These are phyloP conservation scores for Eustoma russellianum DNA, from an alignment of 257 asterid species.

Conservation along the genomic window DNA sequence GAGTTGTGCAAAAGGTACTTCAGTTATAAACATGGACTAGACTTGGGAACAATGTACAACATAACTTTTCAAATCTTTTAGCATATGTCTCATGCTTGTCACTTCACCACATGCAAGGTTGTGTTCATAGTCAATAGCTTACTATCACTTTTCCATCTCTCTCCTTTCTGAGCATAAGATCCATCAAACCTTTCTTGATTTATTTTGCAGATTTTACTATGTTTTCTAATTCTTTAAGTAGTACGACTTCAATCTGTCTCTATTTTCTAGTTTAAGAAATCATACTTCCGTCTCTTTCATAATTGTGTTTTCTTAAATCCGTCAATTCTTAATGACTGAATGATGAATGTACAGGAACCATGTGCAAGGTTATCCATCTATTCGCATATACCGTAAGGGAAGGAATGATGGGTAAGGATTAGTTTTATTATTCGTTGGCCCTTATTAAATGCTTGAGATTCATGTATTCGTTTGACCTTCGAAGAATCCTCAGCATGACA, in stretches of 20 bases:
- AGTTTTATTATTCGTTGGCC: not conserved
- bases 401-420: conserved; percentile 2
- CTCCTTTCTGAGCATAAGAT: not conserved
- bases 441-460: not conserved
- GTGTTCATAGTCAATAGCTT: no score
- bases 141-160: no score
- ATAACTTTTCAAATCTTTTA: no score
- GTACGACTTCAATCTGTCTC: no score
- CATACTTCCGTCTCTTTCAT: not conserved
- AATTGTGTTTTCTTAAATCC: not conserved
- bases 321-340: not conserved
- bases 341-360: conserved; percentile 5
- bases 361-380: conserved; percentile 6
- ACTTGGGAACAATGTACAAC: no score
- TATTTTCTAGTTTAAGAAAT: no score
- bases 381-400: conserved; percentile 9
- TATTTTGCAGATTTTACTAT: not conserved
- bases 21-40: not conserved
- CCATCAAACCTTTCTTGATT: not conserved
- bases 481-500: no score
- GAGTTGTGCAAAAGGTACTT: conserved; percentile 66
- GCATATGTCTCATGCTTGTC: no score
- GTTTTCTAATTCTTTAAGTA: not conserved
- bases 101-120: no score
- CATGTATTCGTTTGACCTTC: not conserved